Conservation (phyloP, 2,329 filamentous ascomycete genomes). For the Talaromyces piceae region DNA sequence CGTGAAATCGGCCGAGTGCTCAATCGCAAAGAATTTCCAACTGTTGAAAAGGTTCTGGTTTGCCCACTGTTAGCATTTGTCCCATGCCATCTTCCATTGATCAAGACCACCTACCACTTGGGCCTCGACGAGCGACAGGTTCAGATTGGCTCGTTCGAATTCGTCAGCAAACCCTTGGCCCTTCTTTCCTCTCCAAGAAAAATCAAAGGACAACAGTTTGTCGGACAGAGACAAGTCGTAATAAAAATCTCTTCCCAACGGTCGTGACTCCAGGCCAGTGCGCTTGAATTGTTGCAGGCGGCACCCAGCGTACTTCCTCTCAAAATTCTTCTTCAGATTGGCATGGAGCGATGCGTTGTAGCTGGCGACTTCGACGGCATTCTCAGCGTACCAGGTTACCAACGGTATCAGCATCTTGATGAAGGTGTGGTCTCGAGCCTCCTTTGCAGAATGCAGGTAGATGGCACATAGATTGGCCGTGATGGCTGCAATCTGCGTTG, state of each 20-base stretch:
- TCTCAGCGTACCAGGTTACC: constrained; percentile 70
- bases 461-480: constrained; percentile 84
- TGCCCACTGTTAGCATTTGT: constrained; percentile 16
- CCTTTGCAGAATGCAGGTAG: constrained; percentile 78
- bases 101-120: constrained; percentile 59
- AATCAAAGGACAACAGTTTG: constrained; percentile 67
- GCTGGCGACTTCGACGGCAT: constrained; percentile 67
- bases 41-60: constrained; percentile 68
- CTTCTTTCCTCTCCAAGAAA: constrained; percentile 62
- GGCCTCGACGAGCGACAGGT: constrained; percentile 84
- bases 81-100: constrained; percentile 16
- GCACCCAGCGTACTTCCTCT: constrained; percentile 65
- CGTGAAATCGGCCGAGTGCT: constrained; percentile 62
- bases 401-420: constrained; percentile 66
- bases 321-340: constrained; percentile 79
- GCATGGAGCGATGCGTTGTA: constrained; percentile 84
- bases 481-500: constrained; percentile 68
- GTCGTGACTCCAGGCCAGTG: constrained; percentile 56
- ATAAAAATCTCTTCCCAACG: constrained; percentile 70
- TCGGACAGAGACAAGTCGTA: constrained; percentile 73
- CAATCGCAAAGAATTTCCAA: constrained; percentile 81
- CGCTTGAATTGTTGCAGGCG: constrained; percentile 73
- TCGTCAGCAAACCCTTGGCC: constrained; percentile 73
- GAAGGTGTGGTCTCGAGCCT: constrained; percentile 61
- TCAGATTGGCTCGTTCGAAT: constrained; percentile 78